These are phyloP conservation scores for Astraeus odoratus DNA, from an alignment of 768 basidiomycete genomes.

Conservation along the genomic window DNA sequence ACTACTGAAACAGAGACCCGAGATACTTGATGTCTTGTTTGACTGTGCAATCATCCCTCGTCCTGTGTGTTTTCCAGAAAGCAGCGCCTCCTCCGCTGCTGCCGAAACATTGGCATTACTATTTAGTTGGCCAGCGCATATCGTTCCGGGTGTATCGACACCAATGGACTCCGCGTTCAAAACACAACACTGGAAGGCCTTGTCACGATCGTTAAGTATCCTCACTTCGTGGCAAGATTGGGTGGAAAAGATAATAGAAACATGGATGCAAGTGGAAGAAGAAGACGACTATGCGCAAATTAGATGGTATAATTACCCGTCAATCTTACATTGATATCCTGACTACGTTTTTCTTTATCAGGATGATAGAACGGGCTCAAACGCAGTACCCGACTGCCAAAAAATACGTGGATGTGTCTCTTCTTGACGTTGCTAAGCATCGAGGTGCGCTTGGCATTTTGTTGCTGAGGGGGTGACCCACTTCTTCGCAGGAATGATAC, in stretches of 20 bases:
- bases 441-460: background rate
- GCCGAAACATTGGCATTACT: slow-evolving; percentile 20
- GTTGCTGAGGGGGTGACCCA: background rate
- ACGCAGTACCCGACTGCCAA: background rate
- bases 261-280: background rate
- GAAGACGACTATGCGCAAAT: background rate
- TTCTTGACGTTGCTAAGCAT: background rate
- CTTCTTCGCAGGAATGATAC: slow-evolving; percentile 12
- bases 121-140: slow-evolving; percentile 15
- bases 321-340: background rate
- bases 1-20: slow-evolving; percentile 13
- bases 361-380: background rate
- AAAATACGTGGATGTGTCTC: background rate
- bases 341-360: background rate
- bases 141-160: slow-evolving; percentile 19
- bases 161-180: slow-evolving; percentile 6
- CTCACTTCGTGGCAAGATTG: slow-evolving; percentile 23
- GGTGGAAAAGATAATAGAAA: slow-evolving; percentile 16
- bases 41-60: slow-evolving; percentile 19
- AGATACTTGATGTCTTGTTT: slow-evolving; percentile 18
- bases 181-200: slow-evolving; percentile 18
- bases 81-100: slow-evolving; percentile 15
- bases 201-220: slow-evolving; percentile 16
- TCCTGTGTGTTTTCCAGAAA: slow-evolving; percentile 24
- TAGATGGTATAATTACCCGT: background rate